Evolutionary conservation across 1,139 yeast species (phyloP), one percentile per base, ranked within the genome.

Genomic region (Diutina rugosa): DNA sequence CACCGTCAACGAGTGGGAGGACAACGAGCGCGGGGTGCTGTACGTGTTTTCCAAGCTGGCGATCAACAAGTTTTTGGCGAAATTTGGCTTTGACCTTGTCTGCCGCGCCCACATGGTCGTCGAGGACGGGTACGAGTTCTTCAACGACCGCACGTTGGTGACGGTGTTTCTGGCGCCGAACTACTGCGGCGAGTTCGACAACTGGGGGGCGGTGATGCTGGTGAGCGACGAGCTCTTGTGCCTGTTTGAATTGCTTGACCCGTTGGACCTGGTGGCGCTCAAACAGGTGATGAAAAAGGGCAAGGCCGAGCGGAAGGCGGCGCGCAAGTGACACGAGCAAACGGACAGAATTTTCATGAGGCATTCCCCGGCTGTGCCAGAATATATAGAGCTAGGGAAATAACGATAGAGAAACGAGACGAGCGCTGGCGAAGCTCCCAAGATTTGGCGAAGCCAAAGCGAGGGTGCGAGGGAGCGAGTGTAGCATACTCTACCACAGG

Each of bases 71-170:
- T 93, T 93, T 67, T 73, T 93, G 57, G 79, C 85, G 60, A 85
- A 88, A 64, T 93, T 91, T 67, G 95, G 93, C 45, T 90, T 93
- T 69, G 98, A 93, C 72, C 78, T 93, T 62, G 97, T 93, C 51
- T 93, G 97, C 69, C 81, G 99, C 63, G 98, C 98, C 18, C 98
- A 93, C 72, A 91, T 93, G 98, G 98, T 93, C 61, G 98, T 93
- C 30, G 98, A 93, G 67, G 99, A 93, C 68, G 99, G 99, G 1
- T 93, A 93, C 69, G 98, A 93, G 72, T 93, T 93, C 68, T 93
- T 93, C 73, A 91, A 91, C 68, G 97, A 91, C 68, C 79, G 96
- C 57, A 87, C 96, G 32, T 76, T 93, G 60, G 98, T 93, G 5
- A 93, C 99, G 0, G 97, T 93, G 14, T 93, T 93, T 69, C 83